Evolutionary conservation across 257 asterid species (phyloP), one percentile per base, ranked within the genome.

Genomic region (Solanum verrucosum): DNA sequence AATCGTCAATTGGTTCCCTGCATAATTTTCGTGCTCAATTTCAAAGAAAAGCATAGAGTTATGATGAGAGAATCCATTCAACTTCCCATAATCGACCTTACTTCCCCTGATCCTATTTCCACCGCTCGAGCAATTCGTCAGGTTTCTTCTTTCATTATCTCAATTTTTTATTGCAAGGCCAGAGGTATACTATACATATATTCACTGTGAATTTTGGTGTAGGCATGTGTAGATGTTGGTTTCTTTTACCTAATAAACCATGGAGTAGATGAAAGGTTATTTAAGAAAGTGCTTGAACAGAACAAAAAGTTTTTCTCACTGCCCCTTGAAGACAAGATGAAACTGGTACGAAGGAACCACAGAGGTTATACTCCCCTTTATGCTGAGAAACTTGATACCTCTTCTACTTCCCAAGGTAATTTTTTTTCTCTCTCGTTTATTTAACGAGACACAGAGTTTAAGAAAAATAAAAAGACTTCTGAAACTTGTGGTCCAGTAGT

Each of bases 221-320:
- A 94, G 95, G 96, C 94, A 12, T 94, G 96, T 89, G 31, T 83
- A 42, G 93, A 91, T 13, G 88, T 33, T 46, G 96, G 96, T 60
- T 94, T 94, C 93, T 94, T 93, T 90, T 94, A 94, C 93, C 90
- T 94, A 59, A 89, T 91, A 82, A 93, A 93, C 83, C 96, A 94
- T 87, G 96, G 94, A n/a, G 86, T 94, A 20, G 93, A 92, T 9
- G 91, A 93, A 74, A 89, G 75, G 7, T 40, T 92, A 84, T 83
- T 93, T 21, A 79, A 86, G n/a, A 67, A 87, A 84, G 94, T 92
- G 85, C 75, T 93, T 78, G 90, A 90, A 89, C 90, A 89, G 78
- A 92, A 83, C 91, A 87, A 84, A 60, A 52, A 46, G 13, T 93
- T 93, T 89, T 94, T 92, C 89, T 59, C 87, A 44, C 93, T 93